Conservation (phyloP, 192 early-diverging fungal species). For the Backusella psychrophila region DNA sequence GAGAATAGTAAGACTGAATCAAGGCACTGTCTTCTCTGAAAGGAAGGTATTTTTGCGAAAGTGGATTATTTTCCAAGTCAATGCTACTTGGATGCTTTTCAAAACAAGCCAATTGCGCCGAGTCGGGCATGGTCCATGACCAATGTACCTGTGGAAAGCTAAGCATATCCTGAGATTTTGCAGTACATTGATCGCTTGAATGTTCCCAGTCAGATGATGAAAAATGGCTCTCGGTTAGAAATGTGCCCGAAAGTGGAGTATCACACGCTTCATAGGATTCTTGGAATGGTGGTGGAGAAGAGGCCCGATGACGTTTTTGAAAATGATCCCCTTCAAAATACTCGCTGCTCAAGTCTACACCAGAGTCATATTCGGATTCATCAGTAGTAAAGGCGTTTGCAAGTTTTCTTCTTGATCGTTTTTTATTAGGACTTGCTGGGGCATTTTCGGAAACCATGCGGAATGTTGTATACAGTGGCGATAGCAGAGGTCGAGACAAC, state of each 20-base stretch:
- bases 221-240: background rate
- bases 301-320: background rate
- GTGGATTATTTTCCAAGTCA: background rate
- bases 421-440: background rate
- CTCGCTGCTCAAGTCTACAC: constrained; percentile 19
- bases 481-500: background rate
- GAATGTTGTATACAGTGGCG: constrained; percentile 23
- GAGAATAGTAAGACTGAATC: background rate
- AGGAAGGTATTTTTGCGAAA: background rate
- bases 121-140: background rate
- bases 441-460: constrained; percentile 3
- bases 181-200: background rate
- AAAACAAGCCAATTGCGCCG: background rate
- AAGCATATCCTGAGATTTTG: background rate
- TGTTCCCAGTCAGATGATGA: background rate
- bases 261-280: background rate
- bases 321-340: background rate
- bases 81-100: background rate
- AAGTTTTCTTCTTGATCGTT: background rate
- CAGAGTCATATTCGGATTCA: constrained; percentile 25
- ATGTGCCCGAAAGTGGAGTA: background rate
- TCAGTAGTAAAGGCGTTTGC: background rate
- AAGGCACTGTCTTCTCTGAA: background rate
- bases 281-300: background rate
- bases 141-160: background rate